These are phyloP conservation scores for Melampsora abietis-canadensis DNA, from an alignment of 1,284 basidiomycete genomes.

Conservation along the genomic window DNA sequence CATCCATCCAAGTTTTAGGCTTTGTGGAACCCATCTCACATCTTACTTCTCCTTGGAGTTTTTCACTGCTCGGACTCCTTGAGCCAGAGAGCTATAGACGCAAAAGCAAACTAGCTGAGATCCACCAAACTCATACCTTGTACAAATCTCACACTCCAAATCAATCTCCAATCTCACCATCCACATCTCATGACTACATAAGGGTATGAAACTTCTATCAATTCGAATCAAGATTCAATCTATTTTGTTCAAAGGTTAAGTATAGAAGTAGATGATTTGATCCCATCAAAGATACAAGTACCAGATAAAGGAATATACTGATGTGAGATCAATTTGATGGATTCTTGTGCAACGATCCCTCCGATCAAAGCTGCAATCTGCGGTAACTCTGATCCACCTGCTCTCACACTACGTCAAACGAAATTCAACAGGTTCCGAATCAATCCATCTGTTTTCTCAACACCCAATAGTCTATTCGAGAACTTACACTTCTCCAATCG, in stretches of 20 bases:
- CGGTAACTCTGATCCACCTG: constrained; percentile 74
- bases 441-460: too few relatives aligned
- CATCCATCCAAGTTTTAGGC: too few relatives aligned
- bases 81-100: too few relatives aligned
- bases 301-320: constrained; percentile 92
- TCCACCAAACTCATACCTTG: too few relatives aligned
- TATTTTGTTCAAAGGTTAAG: background rate
- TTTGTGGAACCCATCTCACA: too few relatives aligned
- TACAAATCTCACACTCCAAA: too few relatives aligned
- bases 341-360: constrained; percentile 92
- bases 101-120: too few relatives aligned
- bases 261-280: constrained; percentile 56
- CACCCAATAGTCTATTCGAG: constrained; percentile 10
- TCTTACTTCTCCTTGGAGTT: too few relatives aligned
- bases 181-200: too few relatives aligned
- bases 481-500: constrained; percentile 74
- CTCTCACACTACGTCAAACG: constrained; percentile 57
- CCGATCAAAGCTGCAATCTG: constrained; percentile 90
- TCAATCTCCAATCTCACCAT: too few relatives aligned
- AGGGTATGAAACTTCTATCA: background rate
- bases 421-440: background rate
- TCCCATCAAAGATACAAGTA: constrained; percentile 78
- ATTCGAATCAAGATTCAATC: background rate
- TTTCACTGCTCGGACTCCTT: too few relatives aligned
- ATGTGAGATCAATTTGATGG: constrained; percentile 92